A percentile compares a stretch with the other conserved stretches of the same genome.
Conservation (phyloP, 495 filamentous ascomycete genomes). For the Tetracladium marchalianum region DNA sequence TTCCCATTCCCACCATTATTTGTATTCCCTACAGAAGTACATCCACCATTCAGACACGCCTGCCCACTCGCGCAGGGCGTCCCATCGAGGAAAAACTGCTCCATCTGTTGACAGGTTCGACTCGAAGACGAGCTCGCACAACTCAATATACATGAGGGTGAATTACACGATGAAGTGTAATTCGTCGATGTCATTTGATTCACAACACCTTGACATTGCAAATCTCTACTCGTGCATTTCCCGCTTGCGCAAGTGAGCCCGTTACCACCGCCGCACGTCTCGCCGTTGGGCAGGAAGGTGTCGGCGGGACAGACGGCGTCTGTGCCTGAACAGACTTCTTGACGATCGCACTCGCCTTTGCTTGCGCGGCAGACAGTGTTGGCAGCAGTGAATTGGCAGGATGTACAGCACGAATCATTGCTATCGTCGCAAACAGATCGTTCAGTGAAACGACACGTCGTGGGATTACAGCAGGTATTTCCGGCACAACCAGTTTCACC, state of each 20-base stretch:
- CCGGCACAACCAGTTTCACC: conserved; percentile 57
- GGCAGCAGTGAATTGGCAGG: conserved; percentile 60
- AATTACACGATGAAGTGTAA: too few species aligned
- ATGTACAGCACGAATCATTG: conserved; percentile 83
- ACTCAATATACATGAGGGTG: too few species aligned
- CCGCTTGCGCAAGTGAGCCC: conserved; percentile 13
- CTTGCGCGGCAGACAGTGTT: conserved; percentile 69
- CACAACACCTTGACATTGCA: too few species aligned
- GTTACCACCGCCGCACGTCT: conserved; percentile 20
- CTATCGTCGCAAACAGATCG: conserved; percentile 75
- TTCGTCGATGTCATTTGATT: too few species aligned
- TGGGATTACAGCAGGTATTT: conserved; percentile 76
- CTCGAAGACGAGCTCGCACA: too few species aligned
- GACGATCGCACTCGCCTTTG: conserved; percentile 70
- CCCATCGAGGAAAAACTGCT: too few species aligned
- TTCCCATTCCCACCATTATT: too few species aligned
- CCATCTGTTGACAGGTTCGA: conserved; percentile 13
- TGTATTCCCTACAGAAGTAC: too few species aligned
- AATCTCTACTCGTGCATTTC: too few species aligned
- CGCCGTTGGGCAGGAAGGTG: conserved; percentile 57
- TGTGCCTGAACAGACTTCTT: conserved; percentile 71
- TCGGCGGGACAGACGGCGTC: conserved; percentile 67
- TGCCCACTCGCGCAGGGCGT: too few species aligned
- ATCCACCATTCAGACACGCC: too few species aligned
- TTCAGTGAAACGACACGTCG: conserved; percentile 77